These are phyloP conservation scores for Suillus occidentalis DNA, from an alignment of 768 basidiomycete species.

Conservation along the genomic window DNA sequence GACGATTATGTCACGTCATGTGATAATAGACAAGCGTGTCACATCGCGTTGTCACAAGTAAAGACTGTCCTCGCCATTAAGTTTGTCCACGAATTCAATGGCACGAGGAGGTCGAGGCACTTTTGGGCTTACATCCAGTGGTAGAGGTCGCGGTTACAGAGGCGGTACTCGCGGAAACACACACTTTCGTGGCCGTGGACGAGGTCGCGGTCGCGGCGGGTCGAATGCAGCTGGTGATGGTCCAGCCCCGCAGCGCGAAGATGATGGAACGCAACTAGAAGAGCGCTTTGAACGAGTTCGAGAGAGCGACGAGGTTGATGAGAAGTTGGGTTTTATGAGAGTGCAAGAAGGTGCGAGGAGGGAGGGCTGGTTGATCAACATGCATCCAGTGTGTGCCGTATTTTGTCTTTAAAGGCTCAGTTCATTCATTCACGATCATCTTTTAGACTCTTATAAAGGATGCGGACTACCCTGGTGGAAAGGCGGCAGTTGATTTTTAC, in stretches of 20 bases:
- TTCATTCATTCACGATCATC: not conserved
- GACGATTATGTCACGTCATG: not conserved
- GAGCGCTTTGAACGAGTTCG: slow-evolving; percentile 83
- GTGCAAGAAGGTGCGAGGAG: slow-evolving; percentile 74
- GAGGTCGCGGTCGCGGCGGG: slow-evolving; percentile 43
- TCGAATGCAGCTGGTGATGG: slow-evolving; percentile 44
- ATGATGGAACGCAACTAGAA: slow-evolving; percentile 85
- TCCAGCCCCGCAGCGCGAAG: slow-evolving; percentile 66
- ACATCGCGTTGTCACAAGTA: slow-evolving; percentile 3
- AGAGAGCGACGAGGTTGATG: slow-evolving; percentile 85
- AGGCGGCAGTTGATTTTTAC: slow-evolving; percentile 92
- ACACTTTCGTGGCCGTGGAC: slow-evolving; percentile 46
- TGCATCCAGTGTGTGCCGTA: slow-evolving; percentile 83
- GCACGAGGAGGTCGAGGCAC: slow-evolving; percentile 50
- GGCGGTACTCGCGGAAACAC: slow-evolving; percentile 28
- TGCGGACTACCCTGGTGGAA: slow-evolving; percentile 78
- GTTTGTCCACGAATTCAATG: slow-evolving; percentile 17
- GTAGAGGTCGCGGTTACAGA: slow-evolving; percentile 43
- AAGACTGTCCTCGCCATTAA: not conserved
- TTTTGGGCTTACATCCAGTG: slow-evolving; percentile 56
- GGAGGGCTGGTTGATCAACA: slow-evolving; percentile 97
- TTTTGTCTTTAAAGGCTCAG: not conserved
- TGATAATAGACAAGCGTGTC: slow-evolving; percentile 1
- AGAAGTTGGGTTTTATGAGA: slow-evolving; percentile 84
- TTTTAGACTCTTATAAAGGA: slow-evolving; percentile 83